phyloP scores from a whole-genome alignment of 2,329 filamentous ascomycete genomes.

The Alternaria brassicicola region DNA sequence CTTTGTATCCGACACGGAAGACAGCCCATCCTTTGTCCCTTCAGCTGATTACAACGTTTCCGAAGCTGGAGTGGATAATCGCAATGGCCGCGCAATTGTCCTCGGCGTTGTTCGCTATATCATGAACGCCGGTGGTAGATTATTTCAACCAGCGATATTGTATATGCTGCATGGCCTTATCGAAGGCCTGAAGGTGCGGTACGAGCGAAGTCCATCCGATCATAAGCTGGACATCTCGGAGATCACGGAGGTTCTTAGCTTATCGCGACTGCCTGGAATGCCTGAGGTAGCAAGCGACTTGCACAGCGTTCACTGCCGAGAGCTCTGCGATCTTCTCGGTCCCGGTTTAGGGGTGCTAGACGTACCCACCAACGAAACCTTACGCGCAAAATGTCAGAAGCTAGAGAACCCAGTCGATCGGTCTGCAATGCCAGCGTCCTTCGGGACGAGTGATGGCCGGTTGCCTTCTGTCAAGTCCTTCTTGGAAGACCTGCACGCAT shows the following conservation, averaged over 20 bases:
- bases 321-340: constrained; percentile 29
- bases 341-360: neutral
- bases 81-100: constrained; percentile 29
- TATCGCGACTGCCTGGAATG: constrained; percentile 48
- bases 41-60: neutral
- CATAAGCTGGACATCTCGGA: constrained; percentile 17
- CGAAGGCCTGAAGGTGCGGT: constrained; percentile 34
- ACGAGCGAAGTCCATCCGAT: neutral
- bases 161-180: constrained; percentile 54
- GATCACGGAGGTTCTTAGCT: constrained; percentile 42
- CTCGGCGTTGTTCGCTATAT: constrained; percentile 45
- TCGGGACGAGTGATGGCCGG: neutral
- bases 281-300: constrained; percentile 54
- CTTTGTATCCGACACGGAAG: constrained; percentile 30
- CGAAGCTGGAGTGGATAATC: constrained; percentile 5
- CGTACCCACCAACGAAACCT: constrained; percentile 26
- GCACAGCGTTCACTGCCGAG: constrained; percentile 36
- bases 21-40: neutral
- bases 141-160: constrained; percentile 51
- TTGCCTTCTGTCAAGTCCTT: constrained; percentile 30
- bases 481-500: constrained; percentile 27
- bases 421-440: neutral
- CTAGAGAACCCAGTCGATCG: constrained; percentile 7
- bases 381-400: constrained; percentile 18
- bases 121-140: constrained; percentile 39